phyloP scores from a whole-genome alignment of 164 flowering plant species.

The Amborella trichopoda region DNA sequence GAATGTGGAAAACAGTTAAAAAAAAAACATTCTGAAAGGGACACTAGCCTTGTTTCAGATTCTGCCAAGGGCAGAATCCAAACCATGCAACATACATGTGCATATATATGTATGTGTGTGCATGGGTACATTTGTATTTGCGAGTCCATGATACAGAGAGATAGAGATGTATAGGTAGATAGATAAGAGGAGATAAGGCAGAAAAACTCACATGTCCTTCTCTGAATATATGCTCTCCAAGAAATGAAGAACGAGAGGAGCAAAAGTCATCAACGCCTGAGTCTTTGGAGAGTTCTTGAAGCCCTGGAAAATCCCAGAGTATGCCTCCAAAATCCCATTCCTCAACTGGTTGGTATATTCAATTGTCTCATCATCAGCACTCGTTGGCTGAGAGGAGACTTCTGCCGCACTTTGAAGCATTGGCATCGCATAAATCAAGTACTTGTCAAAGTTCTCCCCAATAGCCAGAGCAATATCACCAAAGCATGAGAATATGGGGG shows the following conservation, averaged over 20 bases:
- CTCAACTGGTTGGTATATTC: slow-evolving; percentile 44
- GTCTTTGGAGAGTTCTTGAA: slow-evolving; percentile 46
- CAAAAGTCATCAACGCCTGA: slow-evolving; percentile 41
- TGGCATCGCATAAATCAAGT: slow-evolving; percentile 56
- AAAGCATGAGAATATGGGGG: slow-evolving; percentile 53
- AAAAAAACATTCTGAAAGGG: no score
- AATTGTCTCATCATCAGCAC: slow-evolving; percentile 38
- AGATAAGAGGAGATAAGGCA: neutral
- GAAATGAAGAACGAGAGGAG: slow-evolving; percentile 44
- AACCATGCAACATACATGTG: no score
- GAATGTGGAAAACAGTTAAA: no score
- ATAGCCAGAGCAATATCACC: slow-evolving; percentile 60
- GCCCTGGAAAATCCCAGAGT: slow-evolving; percentile 58
- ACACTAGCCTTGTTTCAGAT: no score
- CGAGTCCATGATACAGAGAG: neutral
- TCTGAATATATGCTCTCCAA: slow-evolving; percentile 38
- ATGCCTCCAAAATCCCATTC: slow-evolving; percentile 56
- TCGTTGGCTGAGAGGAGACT: slow-evolving; percentile 28
- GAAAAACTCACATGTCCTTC: slow-evolving; percentile 41
- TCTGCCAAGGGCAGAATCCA: no score
- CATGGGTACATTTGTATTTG: neutral
- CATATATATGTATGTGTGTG: no score
- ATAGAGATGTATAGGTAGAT: neutral
- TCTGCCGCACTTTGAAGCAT: slow-evolving; percentile 65
- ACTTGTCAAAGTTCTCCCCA: slow-evolving; percentile 56